Conservation (phyloP, 345 rosid genomes). For the Aquilaria malaccensis region DNA sequence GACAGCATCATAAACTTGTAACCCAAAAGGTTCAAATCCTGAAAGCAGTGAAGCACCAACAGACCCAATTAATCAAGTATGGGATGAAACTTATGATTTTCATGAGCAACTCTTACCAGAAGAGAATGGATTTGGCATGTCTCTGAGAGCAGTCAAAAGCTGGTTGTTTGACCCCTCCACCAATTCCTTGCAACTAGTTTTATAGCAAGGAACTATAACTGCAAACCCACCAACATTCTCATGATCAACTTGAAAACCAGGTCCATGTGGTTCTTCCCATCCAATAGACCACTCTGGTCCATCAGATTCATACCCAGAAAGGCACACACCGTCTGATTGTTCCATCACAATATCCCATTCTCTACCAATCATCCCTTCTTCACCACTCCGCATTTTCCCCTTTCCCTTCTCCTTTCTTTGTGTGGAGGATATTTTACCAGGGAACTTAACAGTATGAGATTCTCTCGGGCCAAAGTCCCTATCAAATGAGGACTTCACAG, state of each 20-base stretch:
- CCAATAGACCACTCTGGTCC: constrained; percentile 92
- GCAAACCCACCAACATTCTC: constrained; percentile 39
- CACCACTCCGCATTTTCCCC: constrained; percentile 31
- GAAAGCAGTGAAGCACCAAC: constrained; percentile 2
- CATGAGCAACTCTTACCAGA: constrained; percentile 36
- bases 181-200: no score
- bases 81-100: background rate
- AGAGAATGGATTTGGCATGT: constrained; percentile 44
- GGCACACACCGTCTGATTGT: constrained; percentile 38
- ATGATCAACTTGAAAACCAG: constrained; percentile 44
- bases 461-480: constrained; percentile 27
- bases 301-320: constrained; percentile 52
- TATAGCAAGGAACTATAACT: no score
- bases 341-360: constrained; percentile 46
- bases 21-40: background rate
- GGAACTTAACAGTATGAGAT: constrained; percentile 40
- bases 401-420: constrained; percentile 35
- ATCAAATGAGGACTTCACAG: constrained; percentile 25
- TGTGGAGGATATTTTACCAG: constrained; percentile 26
- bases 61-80: background rate
- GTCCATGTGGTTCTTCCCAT: constrained; percentile 78
- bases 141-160: constrained; percentile 54
- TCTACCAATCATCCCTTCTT: constrained; percentile 33
- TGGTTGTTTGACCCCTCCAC: constrained; percentile 45
- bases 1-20: no score